Base-by-base conservation (phyloP, 441 rosid genomes). In the Jatropha podagrica region DNA sequence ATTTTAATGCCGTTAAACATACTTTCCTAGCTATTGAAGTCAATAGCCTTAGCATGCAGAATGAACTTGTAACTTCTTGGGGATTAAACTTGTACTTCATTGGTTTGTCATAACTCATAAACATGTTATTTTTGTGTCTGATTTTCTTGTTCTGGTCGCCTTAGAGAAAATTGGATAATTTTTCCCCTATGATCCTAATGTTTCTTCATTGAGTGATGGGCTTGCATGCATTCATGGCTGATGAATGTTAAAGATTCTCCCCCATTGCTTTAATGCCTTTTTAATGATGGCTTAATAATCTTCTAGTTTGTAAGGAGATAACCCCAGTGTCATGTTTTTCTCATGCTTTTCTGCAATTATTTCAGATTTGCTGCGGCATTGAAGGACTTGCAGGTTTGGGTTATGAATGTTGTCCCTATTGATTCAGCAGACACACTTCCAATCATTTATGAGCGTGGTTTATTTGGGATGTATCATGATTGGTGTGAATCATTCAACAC, bases 401-500 rank as follows among this genome's bases (percentile, higher is more conserved):
- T 95, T 72, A 90, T 95, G 97, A 95, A 95, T 81, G 95, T 92
- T 58, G 89, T 95, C 68, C 78, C 97, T 17, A 66, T 92, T 14
- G 93, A 93, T 80, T 89, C 95, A 5, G 92, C 98, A 8, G 99
- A 95, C 82, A 93, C 98, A 12, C 88, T 93, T 2, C 97, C 99
- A 49, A 86, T 93, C 72, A 92, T 95, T 26, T 95, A 91, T 23
- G 99, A 93, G 69, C 86, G 99, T 38, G 99, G 99, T 68, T 87
- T 95, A 37, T 93, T 95, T 2, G 99, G 98, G 49, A 86, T 92
- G 44, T 95, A 95, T 83, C 99, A 95, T 68, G 97, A 93, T 70
- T 95, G 98, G 99, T 93, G 98, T 18, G 92, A 95, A 82, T 90
- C 99, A 65, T 95, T 93, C 78, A 95, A 90, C 76, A 92, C 98